phyloP scores from a whole-genome alignment of 2,329 filamentous ascomycete species.

The Venturia effusa region DNA sequence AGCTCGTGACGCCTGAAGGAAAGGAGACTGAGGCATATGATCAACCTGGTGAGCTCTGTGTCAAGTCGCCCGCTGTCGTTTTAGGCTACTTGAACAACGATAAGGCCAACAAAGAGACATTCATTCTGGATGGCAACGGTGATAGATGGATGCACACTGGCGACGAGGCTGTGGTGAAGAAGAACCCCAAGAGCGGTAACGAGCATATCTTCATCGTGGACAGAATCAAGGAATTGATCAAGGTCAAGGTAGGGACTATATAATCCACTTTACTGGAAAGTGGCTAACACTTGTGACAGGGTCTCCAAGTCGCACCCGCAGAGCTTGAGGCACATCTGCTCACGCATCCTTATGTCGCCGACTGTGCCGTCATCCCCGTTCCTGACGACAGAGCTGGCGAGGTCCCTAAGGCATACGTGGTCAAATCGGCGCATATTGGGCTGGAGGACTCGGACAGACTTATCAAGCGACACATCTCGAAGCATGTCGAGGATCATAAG shows the following conservation, averaged over 20 bases:
- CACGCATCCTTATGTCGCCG: constrained; percentile 61
- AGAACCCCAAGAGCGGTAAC: constrained; percentile 47
- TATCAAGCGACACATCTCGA: constrained; percentile 40
- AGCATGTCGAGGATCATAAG: constrained; percentile 51
- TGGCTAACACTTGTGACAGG: constrained; percentile 34
- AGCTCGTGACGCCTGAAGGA: constrained; percentile 57
- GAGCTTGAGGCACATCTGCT: constrained; percentile 75
- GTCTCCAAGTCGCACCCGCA: constrained; percentile 71
- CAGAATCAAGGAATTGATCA: constrained; percentile 68
- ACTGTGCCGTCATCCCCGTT: constrained; percentile 68
- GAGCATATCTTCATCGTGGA: constrained; percentile 84
- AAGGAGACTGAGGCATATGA: constrained; percentile 60
- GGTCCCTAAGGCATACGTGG: constrained; percentile 53
- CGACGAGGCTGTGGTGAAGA: constrained; percentile 65
- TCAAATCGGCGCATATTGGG: constrained; percentile 43
- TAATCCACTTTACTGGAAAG: background rate
- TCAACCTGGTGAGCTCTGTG: constrained; percentile 67
- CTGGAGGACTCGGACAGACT: constrained; percentile 42
- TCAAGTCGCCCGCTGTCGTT: constrained; percentile 66
- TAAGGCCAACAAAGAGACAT: constrained; percentile 72
- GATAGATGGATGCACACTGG: constrained; percentile 69
- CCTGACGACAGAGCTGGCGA: constrained; percentile 53
- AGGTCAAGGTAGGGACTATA: constrained; percentile 51
- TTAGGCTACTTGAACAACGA: constrained; percentile 82
- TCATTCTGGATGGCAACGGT: constrained; percentile 51